Evolutionary conservation across 345 rosid genomes (phyloP), one percentile per base, ranked within the genome.

Genomic region (Lepidium aucheri): DNA sequence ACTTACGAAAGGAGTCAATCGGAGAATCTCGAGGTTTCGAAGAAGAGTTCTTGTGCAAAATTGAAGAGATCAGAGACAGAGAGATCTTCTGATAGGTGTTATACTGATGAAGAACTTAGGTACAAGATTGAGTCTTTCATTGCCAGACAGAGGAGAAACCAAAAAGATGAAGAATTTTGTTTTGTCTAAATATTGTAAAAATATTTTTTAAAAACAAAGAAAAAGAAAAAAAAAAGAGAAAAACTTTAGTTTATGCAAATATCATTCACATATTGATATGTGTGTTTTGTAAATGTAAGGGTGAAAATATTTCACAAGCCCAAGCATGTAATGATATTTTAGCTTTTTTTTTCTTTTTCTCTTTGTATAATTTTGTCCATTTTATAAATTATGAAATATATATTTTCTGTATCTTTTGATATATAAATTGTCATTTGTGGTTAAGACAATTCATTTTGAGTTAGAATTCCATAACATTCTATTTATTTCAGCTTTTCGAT

Each of bases 111-210:
- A 34, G 97, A 90, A 66, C 85, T 90, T 9, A 69, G 83, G 18
- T 47, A 77, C 73, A 80, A 72, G 39, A 63, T 87, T 3, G 97
- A 90, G 76, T 86, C 86, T 45, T 90, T 87, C 80, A 90, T 90
- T 69, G 97, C 86, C 9, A 82, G 91, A 70, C 97, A 84, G 55
- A 87, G 85, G 78, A 85, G 82, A 80, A 76, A 81, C 66, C 77
- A 82, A 20, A 84, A 64, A 71, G 86, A 84, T 53, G 97, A 90
- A 63, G 84, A 84, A 74, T 74, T 74, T 40, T 81, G 58, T 81
- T 44, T 74, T 22, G 47, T 51, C 26, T 76, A 70, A 26, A 26
- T 26, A 26, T 26, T 26, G 30, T 26, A 26, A 26, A 34, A 24
- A 28, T 40, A 30, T 26, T 28, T 28, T 32, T 4, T 1, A 5